phyloP scores from a whole-genome alignment of 371 early-diverging fungal species.

The Mortierella sp. region DNA sequence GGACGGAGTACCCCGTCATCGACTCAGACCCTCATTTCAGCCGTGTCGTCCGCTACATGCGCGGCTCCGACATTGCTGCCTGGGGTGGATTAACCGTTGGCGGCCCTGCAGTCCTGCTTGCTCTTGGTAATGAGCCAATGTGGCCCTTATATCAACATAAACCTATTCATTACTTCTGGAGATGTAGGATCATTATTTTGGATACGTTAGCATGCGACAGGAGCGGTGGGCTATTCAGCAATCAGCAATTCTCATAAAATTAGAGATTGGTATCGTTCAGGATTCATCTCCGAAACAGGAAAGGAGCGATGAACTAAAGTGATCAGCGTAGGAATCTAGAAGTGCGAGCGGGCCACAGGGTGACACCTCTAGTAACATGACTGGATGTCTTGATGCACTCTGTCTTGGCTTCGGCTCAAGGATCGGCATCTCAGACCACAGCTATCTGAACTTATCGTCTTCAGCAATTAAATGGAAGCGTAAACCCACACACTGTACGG shows the following conservation, averaged over 20 bases:
- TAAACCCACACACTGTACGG: too few relatives aligned
- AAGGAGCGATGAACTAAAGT: background rate
- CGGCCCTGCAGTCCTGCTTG: slow-evolving; percentile 80
- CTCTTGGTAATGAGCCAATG: slow-evolving; percentile 77
- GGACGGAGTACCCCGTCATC: slow-evolving; percentile 74
- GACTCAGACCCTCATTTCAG: slow-evolving; percentile 85
- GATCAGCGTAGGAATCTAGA: background rate
- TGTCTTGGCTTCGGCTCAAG: background rate
- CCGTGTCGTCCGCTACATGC: slow-evolving; percentile 92
- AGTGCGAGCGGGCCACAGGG: background rate
- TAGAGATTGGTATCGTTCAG: background rate
- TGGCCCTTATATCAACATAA: background rate
- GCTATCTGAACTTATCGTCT: too few relatives aligned
- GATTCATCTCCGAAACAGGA: slow-evolving; percentile 6
- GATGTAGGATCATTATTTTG: background rate
- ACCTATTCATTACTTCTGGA: background rate
- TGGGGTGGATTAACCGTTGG: slow-evolving; percentile 77
- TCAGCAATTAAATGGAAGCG: too few relatives aligned
- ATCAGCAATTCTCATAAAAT: background rate
- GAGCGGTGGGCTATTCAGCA: background rate
- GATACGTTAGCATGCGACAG: background rate
- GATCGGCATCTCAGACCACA: too few relatives aligned
- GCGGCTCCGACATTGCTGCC: slow-evolving; percentile 83
- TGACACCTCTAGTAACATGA: background rate
- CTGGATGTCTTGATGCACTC: background rate